Evolutionary conservation across 495 filamentous ascomycete genomes (phyloP).

Genomic region (Glutinoglossum americanum): DNA sequence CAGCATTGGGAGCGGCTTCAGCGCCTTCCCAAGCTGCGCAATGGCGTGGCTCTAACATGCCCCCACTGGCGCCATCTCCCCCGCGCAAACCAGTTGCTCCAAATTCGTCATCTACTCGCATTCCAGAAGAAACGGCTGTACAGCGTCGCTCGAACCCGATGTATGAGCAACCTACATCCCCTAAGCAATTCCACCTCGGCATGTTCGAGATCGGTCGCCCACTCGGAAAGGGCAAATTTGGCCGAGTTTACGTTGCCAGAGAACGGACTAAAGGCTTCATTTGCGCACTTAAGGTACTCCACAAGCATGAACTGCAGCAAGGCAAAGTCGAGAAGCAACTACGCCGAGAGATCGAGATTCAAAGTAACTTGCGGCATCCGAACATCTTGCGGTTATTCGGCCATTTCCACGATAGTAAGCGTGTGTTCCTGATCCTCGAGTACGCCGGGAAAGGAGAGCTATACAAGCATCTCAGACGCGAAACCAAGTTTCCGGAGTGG

Average conservation of each 20-base stretch:
- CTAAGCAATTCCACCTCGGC: conserved; percentile 73
- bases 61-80: conserved; percentile 18
- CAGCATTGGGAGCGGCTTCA: conserved; percentile 26
- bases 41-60: conserved; percentile 25
- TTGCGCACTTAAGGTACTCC: conserved; percentile 88
- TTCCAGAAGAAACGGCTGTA: conserved; percentile 26
- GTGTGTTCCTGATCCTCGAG: conserved; percentile 88
- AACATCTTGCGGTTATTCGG: conserved; percentile 89
- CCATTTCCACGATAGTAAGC: conserved; percentile 92
- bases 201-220: conserved; percentile 99
- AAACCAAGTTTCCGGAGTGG: conserved; percentile 81
- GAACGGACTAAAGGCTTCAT: conserved; percentile 80
- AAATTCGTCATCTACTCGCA: conserved; percentile 21
- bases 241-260: conserved; percentile 83
- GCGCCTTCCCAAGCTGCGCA: conserved; percentile 45
- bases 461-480: conserved; percentile 86
- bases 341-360: conserved; percentile 91
- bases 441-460: conserved; percentile 90
- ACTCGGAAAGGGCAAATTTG: conserved; percentile 93
- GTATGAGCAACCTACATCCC: conserved; percentile 34
- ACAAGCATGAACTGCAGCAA: conserved; percentile 83
- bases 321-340: conserved; percentile 94
- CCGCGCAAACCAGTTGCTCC: conserved; percentile 14
- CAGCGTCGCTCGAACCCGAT: conserved; percentile 32
- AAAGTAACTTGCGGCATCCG: conserved; percentile 86